phyloP scores from a whole-genome alignment of 345 rosid species.

The Murraya koenigii region DNA sequence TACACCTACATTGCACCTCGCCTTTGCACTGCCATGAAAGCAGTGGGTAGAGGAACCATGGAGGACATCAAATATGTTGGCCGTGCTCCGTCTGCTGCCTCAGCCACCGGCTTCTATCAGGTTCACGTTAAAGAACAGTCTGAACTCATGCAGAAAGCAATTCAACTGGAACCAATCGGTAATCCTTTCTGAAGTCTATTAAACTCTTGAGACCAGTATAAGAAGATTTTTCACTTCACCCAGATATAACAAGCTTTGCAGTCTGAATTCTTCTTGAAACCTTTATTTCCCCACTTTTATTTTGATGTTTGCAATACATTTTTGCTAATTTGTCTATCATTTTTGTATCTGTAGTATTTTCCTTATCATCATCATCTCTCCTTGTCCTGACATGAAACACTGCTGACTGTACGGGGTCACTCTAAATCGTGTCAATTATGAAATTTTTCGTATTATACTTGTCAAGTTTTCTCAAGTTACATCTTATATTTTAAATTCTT shows the following conservation, averaged over 20 bases:
- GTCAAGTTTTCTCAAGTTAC: too few relatives aligned
- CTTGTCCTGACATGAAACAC: too few relatives aligned
- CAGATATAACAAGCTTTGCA: neutral
- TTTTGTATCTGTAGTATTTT: too few relatives aligned
- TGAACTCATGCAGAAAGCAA: conserved; percentile 53
- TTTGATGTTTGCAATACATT: neutral
- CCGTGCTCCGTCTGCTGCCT: conserved; percentile 74
- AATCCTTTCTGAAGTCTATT: conserved; percentile 15
- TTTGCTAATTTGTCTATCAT: too few relatives aligned
- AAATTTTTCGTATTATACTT: too few relatives aligned
- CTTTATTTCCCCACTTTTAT: neutral
- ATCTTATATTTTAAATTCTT: too few relatives aligned
- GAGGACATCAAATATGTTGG: conserved; percentile 68
- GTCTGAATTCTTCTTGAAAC: neutral
- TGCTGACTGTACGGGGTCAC: too few relatives aligned
- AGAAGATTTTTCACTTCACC: neutral
- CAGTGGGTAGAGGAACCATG: conserved; percentile 44
- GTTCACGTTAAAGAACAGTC: conserved; percentile 60
- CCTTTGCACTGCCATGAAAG: conserved; percentile 59
- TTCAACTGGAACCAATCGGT: conserved; percentile 55
- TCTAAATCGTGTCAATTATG: too few relatives aligned
- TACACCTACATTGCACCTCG: conserved; percentile 56
- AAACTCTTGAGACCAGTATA: neutral
- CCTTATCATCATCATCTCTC: too few relatives aligned
- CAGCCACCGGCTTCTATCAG: conserved; percentile 69